These are phyloP conservation scores for Eremothecium sinecaudum DNA, from an alignment of 1,139 yeast species.

Conservation along the genomic window DNA sequence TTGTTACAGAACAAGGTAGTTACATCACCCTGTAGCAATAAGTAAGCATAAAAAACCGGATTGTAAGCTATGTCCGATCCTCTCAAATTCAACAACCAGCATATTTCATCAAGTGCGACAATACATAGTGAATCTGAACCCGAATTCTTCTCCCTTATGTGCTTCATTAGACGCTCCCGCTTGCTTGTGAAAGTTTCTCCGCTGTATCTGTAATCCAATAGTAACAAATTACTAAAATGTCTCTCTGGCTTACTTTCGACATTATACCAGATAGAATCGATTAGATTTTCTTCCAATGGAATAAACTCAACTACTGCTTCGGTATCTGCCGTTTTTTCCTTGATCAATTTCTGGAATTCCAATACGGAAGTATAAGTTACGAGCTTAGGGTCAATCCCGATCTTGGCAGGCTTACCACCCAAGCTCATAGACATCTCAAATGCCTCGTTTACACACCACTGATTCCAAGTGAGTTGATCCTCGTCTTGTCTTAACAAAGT, in stretches of 20 bases:
- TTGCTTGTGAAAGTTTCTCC: slow-evolving; percentile 43
- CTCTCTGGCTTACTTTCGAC: slow-evolving; percentile 43
- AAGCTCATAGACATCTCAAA: slow-evolving; percentile 41
- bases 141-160: slow-evolving; percentile 34
- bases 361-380: slow-evolving; percentile 43
- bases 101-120: slow-evolving; percentile 78
- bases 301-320: slow-evolving; percentile 43
- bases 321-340: slow-evolving; percentile 23
- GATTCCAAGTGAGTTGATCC: slow-evolving; percentile 77
- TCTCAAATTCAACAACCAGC: slow-evolving; percentile 84
- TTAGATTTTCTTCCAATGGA: slow-evolving; percentile 58
- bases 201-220: slow-evolving; percentile 38
- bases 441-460: slow-evolving; percentile 68
- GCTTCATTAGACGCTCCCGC: slow-evolving; percentile 23
- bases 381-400: slow-evolving; percentile 56
- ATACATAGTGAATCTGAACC: slow-evolving; percentile 39
- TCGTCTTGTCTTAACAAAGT: slow-evolving; percentile 69
- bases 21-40: slow-evolving; percentile 47
- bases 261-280: slow-evolving; percentile 66
- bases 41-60: slow-evolving; percentile 83
- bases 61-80: slow-evolving; percentile 81
- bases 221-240: slow-evolving; percentile 37
- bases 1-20: slow-evolving; percentile 55
- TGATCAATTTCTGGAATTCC: slow-evolving; percentile 32
- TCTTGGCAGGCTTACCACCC: slow-evolving; percentile 31